Evolutionary conservation across 2,329 filamentous ascomycete species (phyloP).

Genomic region (Calonectria pseudoturangicola): DNA sequence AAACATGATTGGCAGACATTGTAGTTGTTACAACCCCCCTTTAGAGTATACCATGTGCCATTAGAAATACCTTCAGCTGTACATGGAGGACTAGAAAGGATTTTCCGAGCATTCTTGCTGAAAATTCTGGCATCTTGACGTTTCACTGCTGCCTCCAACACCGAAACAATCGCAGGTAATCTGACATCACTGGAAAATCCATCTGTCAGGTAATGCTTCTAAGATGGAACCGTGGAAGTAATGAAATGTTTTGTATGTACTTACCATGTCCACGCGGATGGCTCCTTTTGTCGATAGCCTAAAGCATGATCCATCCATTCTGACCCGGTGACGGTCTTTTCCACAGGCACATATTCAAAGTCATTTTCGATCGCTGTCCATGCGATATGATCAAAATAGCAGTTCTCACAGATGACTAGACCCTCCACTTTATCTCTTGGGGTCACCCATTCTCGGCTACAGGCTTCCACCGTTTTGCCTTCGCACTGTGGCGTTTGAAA

Average conservation of each 20-base stretch:
- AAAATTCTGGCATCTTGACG: slow-evolving; percentile 28
- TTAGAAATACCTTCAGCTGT: slow-evolving; percentile 10
- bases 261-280: slow-evolving; percentile 21
- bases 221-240: not conserved
- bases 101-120: slow-evolving; percentile 19
- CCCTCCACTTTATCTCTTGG: slow-evolving; percentile 15
- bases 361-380: slow-evolving; percentile 26
- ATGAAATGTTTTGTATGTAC: not conserved
- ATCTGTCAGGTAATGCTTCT: not conserved
- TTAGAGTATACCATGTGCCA: slow-evolving; percentile 28
- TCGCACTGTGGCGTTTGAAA: slow-evolving; percentile 21
- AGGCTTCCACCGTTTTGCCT: slow-evolving; percentile 23
- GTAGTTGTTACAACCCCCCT: slow-evolving; percentile 25
- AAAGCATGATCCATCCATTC: slow-evolving; percentile 26
- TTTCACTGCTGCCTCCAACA: slow-evolving; percentile 17
- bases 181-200: not conserved
- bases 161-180: not conserved
- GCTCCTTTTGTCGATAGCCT: slow-evolving; percentile 4
- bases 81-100: slow-evolving; percentile 11
- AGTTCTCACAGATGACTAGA: slow-evolving; percentile 26
- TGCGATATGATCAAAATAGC: slow-evolving; percentile 28
- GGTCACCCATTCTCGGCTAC: slow-evolving; percentile 23
- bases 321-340: not conserved
- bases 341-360: slow-evolving; percentile 29
- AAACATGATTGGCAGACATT: slow-evolving; percentile 13